phyloP scores from a whole-genome alignment of 208 protist species.

The Trypanosoma cruzi region DNA sequence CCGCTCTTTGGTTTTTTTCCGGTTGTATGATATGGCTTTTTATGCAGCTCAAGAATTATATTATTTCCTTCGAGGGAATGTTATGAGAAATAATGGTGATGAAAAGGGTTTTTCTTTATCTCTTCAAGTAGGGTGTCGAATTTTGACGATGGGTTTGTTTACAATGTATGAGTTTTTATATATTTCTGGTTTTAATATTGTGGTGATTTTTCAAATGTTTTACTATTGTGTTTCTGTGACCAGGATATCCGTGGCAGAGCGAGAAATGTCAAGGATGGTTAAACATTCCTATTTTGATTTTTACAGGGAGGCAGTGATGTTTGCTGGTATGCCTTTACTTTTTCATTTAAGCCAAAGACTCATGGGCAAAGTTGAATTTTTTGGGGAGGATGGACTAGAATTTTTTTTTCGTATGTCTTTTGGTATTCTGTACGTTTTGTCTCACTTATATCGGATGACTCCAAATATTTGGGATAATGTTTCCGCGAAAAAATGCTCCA shows the following conservation, averaged over 20 bases:
- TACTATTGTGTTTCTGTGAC: slow-evolving; percentile 49
- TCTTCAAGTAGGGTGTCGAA: slow-evolving; percentile 38
- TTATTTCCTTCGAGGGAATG: slow-evolving; percentile 26
- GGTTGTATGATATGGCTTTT: slow-evolving; percentile 68
- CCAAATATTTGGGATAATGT: slow-evolving; percentile 87
- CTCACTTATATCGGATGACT: slow-evolving; percentile 69
- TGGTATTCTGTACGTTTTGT: slow-evolving; percentile 66
- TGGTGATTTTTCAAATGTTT: slow-evolving; percentile 64
- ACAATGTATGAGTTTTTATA: slow-evolving; percentile 57
- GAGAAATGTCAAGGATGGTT: slow-evolving; percentile 29
- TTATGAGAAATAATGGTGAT: not conserved
- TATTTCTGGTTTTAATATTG: slow-evolving; percentile 55
- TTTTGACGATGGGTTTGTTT: slow-evolving; percentile 64
- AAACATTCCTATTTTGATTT: slow-evolving; percentile 72
- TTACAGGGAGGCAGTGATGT: slow-evolving; percentile 42
- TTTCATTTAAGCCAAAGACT: slow-evolving; percentile 19
- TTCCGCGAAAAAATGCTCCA: slow-evolving; percentile 64
- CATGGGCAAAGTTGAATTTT: slow-evolving; percentile 8
- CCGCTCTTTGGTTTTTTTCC: slow-evolving; percentile 75
- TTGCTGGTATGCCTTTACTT: slow-evolving; percentile 35
- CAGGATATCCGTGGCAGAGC: slow-evolving; percentile 48
- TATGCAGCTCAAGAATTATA: slow-evolving; percentile 62
- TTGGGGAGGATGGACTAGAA: slow-evolving; percentile 23
- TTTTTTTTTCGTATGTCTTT: slow-evolving; percentile 54
- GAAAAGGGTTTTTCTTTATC: slow-evolving; percentile 12